Evolutionary conservation across 2,329 filamentous ascomycete genomes (phyloP).

Genomic region (Nothomitra cinnamomea): DNA sequence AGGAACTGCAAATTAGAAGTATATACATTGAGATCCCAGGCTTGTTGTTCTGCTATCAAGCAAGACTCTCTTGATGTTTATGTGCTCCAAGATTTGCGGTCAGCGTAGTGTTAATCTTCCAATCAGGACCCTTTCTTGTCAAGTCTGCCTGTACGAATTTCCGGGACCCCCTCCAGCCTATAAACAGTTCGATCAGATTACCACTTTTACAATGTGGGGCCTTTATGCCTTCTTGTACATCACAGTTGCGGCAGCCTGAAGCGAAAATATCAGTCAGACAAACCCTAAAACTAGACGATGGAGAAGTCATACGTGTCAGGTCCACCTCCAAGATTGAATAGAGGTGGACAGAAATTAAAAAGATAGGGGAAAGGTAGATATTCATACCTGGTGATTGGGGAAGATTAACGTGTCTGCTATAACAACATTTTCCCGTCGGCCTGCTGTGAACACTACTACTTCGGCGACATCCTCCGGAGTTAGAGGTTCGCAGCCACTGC

Average conservation of each 20-base stretch:
- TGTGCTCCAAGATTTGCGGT: too few species aligned
- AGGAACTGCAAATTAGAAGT: too few species aligned
- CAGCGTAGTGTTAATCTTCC: too few species aligned
- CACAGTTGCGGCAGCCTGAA: slow-evolving; percentile 26
- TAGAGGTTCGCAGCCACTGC: slow-evolving; percentile 59
- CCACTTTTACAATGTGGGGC: background rate
- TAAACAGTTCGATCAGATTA: background rate
- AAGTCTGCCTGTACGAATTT: too few species aligned
- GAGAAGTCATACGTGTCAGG: background rate
- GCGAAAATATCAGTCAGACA: background rate
- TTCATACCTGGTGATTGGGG: slow-evolving; percentile 73
- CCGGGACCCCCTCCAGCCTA: background rate
- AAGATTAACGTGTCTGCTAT: slow-evolving; percentile 76
- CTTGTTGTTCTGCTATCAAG: too few species aligned
- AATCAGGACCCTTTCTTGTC: too few species aligned
- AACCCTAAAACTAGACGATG: too few species aligned
- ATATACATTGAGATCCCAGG: too few species aligned
- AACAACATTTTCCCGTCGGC: slow-evolving; percentile 76
- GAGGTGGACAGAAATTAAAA: background rate
- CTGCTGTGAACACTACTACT: slow-evolving; percentile 70
- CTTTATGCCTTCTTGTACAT: slow-evolving; percentile 25
- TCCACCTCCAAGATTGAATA: too few species aligned
- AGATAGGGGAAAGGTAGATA: background rate
- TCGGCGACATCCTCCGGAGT: slow-evolving; percentile 87
- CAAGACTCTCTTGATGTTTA: too few species aligned